Percentiles rank a stretch among this genome's conserved stretches.
phyloP scores from a whole-genome alignment of 805 yeast genomes.

The Ogataea parapolymorpha region DNA sequence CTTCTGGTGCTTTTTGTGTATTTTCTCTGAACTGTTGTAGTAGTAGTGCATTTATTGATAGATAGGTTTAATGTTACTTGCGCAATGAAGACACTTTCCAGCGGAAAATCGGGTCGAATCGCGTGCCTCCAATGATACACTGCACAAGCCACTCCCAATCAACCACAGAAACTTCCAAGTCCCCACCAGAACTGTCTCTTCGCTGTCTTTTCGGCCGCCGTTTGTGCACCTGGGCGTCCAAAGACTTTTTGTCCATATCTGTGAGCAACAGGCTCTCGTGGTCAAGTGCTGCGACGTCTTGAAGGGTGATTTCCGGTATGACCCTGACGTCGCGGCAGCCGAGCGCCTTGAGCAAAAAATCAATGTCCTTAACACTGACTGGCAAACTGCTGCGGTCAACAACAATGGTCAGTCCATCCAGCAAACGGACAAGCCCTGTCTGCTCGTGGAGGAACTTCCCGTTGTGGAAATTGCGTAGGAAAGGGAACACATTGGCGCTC shows the following conservation, averaged over 20 bases:
- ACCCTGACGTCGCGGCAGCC: constrained; percentile 11
- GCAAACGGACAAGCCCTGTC: constrained; percentile 37
- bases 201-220: constrained; percentile 1
- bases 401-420: constrained; percentile 35
- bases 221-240: constrained; percentile 1
- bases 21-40: constrained; percentile 1
- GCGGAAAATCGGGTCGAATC: constrained; percentile 15
- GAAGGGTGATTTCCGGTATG: constrained; percentile 2
- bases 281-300: constrained; percentile 2
- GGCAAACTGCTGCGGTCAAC: constrained; percentile 25
- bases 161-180: constrained; percentile 31
- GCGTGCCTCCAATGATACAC: constrained; percentile 41
- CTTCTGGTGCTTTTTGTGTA: constrained; percentile 2
- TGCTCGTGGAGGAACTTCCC: constrained; percentile 39
- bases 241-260: constrained; percentile 10
- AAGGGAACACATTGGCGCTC: constrained; percentile 48
- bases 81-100: constrained; percentile 22
- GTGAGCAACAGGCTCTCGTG: constrained; percentile 5
- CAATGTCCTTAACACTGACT: constrained; percentile 6
- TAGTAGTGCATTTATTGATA: constrained; percentile 1
- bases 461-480: constrained; percentile 35
- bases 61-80: not conserved
- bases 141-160: constrained; percentile 71
- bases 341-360: constrained; percentile 10
- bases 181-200: not conserved